phyloP scores from a whole-genome alignment of 495 filamentous ascomycete species.

The Penicillium atrosanguineum region DNA sequence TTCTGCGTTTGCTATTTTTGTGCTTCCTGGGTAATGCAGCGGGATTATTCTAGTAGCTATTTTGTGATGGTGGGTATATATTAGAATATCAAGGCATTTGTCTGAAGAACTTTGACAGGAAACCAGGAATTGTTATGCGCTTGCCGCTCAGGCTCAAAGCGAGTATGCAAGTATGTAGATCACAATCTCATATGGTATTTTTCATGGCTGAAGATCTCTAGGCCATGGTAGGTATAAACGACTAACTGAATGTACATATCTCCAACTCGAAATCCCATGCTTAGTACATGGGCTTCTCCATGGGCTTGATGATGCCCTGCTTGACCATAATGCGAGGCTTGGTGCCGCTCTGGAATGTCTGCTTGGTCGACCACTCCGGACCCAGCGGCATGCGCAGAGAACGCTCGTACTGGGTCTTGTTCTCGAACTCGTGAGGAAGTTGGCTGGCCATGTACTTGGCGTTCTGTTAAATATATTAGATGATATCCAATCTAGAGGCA shows the following conservation, averaged over 20 bases:
- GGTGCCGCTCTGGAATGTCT: conserved; percentile 82
- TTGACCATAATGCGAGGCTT: conserved; percentile 92
- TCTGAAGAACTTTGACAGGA: neutral
- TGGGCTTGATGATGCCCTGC: conserved; percentile 85
- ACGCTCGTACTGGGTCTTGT: conserved; percentile 83
- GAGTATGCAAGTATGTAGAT: neutral
- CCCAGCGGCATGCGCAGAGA: conserved; percentile 83
- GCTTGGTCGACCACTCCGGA: conserved; percentile 92
- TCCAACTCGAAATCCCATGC: conserved; percentile 2
- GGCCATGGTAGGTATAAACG: neutral
- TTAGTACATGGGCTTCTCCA: conserved; percentile 72
- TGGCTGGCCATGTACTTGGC: conserved; percentile 77
- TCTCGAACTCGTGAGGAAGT: conserved; percentile 86
- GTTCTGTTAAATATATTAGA: conserved; percentile 58
- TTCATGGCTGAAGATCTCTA: neutral
- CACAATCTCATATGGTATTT: conserved; percentile 11
- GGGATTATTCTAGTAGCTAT: conserved; percentile 9
- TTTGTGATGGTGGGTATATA: conserved; percentile 7
- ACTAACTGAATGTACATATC: conserved; percentile 10
- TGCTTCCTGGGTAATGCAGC: neutral
- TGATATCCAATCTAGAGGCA: neutral
- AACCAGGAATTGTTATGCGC: neutral
- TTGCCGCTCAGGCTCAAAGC: neutral
- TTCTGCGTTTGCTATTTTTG: neutral
- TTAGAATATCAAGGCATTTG: neutral